A percentile compares a stretch with the other conserved stretches of the same genome.
These are phyloP conservation scores for Daldinia eschscholtzii DNA, from an alignment of 2,329 filamentous ascomycete species.

Conservation along the genomic window DNA sequence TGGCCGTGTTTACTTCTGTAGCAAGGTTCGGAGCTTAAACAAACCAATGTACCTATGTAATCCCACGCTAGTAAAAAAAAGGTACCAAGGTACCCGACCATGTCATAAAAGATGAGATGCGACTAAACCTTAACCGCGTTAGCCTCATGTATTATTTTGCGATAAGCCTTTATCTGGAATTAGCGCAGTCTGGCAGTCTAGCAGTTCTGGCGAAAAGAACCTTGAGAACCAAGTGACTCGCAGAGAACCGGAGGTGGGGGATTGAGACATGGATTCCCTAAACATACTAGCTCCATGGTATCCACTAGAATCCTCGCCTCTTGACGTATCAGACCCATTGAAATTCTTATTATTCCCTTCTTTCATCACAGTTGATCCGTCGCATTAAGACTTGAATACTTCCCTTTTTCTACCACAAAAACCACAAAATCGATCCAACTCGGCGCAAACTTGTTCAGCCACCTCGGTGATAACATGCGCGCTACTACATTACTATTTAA, in stretches of 20 bases:
- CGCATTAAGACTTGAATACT: constrained; percentile 24
- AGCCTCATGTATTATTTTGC: neutral
- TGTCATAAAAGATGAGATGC: neutral
- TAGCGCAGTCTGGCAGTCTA: neutral
- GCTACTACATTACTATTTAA: neutral
- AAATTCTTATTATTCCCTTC: constrained; percentile 42
- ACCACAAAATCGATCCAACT: constrained; percentile 11
- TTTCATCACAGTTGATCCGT: constrained; percentile 27
- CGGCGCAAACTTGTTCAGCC: constrained; percentile 31
- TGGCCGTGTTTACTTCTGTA: constrained; percentile 57
- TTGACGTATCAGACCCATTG: constrained; percentile 47
- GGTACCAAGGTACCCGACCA: neutral
- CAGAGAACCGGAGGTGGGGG: constrained; percentile 2
- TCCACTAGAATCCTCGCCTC: constrained; percentile 16
- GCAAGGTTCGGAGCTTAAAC: constrained; percentile 15
- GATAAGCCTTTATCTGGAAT: neutral
- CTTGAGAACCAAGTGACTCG: neutral
- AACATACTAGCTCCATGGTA: constrained; percentile 9
- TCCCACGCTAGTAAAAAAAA: neutral
- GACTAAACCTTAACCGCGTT: neutral
- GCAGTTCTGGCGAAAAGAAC: too few species aligned
- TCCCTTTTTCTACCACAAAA: constrained; percentile 16
- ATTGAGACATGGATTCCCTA: constrained; percentile 9
- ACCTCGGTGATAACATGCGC: constrained; percentile 28
- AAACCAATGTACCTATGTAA: neutral